A percentile compares a stretch with the other conserved stretches of the same genome.
Evolutionary conservation across 139 green algal genomes (phyloP).

Genomic region (Auxenochlorella protothecoides): DNA sequence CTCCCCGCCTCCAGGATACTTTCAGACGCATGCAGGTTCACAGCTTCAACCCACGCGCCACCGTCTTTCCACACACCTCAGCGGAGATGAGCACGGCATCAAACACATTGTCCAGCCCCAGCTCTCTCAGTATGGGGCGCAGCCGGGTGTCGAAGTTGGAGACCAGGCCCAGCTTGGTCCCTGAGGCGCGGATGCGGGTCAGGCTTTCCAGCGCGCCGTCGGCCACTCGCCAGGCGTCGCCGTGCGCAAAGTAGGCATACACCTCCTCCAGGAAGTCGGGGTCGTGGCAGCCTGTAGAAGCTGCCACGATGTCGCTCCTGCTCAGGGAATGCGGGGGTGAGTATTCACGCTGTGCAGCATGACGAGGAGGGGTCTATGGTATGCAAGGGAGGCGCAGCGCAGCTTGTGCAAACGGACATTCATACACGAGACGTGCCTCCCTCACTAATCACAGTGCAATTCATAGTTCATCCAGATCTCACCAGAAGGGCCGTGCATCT

Average conservation of each 20-base stretch:
- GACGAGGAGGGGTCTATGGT: no score
- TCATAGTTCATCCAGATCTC: neutral
- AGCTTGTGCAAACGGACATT: no score
- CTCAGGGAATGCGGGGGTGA: neutral
- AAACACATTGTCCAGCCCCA: constrained; percentile 58
- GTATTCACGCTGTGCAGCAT: no score
- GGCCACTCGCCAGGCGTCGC: constrained; percentile 42
- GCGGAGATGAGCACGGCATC: constrained; percentile 68
- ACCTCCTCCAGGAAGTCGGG: constrained; percentile 36
- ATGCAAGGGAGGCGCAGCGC: no score
- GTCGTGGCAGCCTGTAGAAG: constrained; percentile 36
- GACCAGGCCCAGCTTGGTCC: constrained; percentile 61
- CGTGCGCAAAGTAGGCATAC: constrained; percentile 52
- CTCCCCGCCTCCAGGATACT: no score
- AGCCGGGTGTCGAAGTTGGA: constrained; percentile 88
- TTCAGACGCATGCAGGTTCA: no score
- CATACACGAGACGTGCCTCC: no score
- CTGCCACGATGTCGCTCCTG: constrained; percentile 37
- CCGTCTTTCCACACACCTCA: neutral
- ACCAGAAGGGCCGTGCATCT: constrained; percentile 64
- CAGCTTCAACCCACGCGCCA: no score
- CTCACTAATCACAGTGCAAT: no score
- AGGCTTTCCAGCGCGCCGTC: constrained; percentile 46
- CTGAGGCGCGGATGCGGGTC: constrained; percentile 28
- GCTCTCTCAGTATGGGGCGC: constrained; percentile 49